A percentile compares a stretch with the other conserved stretches of the same genome.
Evolutionary conservation across 1,139 yeast genomes (phyloP).

Genomic region (Debaryomycetaceae sp.): DNA sequence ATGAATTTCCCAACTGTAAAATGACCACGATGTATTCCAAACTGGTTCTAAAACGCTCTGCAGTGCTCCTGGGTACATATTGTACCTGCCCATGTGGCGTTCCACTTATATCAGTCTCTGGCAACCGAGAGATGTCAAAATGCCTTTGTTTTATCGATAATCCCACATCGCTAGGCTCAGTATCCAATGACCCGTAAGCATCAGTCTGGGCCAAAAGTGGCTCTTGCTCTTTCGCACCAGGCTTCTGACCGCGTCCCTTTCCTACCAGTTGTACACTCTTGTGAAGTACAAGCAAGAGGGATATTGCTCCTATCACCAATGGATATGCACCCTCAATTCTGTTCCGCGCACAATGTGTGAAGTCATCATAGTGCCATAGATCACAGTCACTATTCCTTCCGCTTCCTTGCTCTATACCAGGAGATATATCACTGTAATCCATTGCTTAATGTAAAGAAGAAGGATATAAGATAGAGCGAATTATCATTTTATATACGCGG

Average conservation of each 20-base stretch:
- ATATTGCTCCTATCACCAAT: constrained; percentile 25
- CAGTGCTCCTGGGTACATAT: constrained; percentile 39
- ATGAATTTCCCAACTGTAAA: constrained; percentile 41
- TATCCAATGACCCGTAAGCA: constrained; percentile 28
- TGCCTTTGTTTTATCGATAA: constrained; percentile 42
- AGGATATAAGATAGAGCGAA: not conserved
- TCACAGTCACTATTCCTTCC: constrained; percentile 13
- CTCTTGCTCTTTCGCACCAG: constrained; percentile 19
- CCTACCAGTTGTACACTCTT: constrained; percentile 19
- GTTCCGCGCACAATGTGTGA: constrained; percentile 45
- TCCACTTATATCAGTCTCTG: constrained; percentile 49
- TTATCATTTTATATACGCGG: not conserved
- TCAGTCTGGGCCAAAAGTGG: constrained; percentile 30
- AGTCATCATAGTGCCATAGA: constrained; percentile 44
- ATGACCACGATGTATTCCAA: constrained; percentile 48
- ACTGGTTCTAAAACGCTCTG: constrained; percentile 51
- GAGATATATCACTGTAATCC: not conserved
- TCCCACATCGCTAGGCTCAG: constrained; percentile 9
- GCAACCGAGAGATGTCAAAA: constrained; percentile 45
- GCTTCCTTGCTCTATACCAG: not conserved
- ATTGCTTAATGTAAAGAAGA: not conserved
- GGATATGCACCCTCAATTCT: constrained; percentile 35
- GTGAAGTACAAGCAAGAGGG: constrained; percentile 23
- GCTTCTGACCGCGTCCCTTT: constrained; percentile 5
- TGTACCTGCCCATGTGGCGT: constrained; percentile 50